Evolutionary conservation across 805 yeast species (phyloP), one percentile per base, ranked within the genome.

Genomic region (Brettanomyces nanus): DNA sequence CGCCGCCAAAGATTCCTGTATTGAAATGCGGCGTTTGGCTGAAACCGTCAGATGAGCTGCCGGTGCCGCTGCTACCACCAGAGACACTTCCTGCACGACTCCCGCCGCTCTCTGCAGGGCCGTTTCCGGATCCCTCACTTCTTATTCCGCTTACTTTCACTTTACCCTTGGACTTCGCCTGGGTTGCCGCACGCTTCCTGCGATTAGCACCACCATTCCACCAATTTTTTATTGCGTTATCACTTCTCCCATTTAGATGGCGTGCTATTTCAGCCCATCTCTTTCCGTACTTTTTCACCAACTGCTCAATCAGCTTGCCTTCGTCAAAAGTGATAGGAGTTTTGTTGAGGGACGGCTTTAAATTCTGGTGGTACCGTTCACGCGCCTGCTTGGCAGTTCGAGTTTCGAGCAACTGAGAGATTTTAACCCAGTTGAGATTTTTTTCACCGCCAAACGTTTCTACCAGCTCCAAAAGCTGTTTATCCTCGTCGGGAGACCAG

Each of bases 191-290:
- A 45, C 86, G 64, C 51, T 92, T 71, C 43, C 95, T 66, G 43
- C 94, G 68, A 55, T 84, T 85, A 11, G 94, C 90, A 6, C 95
- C 94, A 4, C 95, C 95, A 54, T 85, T 85, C 95, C 95, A 86
- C 95, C 95, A 87, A 61, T 87, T 87, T 56, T 85, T 85, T 50
- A 85, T 85, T 17, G 95, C 87, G 57, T 85, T 86, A 58, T 86
- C 96, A n/a, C 82, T 72, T 37, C 96, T 66, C 2, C 95, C 95
- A 44, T 83, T 80, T 41, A 86, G 63, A 58, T 85, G 94, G 37
- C 95, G 71, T 14, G 95, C 85, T 33, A 86, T 87, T 53, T 85
- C 95, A 0, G 96, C 95, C 96, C 96, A 86, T 49, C 84, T 72
- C 58, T 86, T 85, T 33, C 96, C 96, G 54, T 84, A 75, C 46